Evolutionary conservation across 2,329 filamentous ascomycete species (phyloP), one percentile per base, ranked within the genome.

Genomic region (Fusarium cyanostomum): DNA sequence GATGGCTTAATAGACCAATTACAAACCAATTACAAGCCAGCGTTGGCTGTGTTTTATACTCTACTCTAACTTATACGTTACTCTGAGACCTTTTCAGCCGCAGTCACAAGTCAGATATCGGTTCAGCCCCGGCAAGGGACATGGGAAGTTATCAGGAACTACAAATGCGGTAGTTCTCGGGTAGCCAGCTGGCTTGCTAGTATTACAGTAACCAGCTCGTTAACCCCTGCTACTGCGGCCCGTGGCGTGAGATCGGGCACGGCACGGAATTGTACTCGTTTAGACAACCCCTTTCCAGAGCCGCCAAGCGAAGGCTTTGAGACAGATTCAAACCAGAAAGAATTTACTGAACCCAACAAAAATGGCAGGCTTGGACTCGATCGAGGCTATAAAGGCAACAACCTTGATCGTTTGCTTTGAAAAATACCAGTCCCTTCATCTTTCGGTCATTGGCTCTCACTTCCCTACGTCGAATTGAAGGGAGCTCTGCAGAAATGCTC

Each of bases 401-500:
- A 8, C 5, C 11, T 15, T 6, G 28, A 15, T 16, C 26, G n/a
- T 9, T 3, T 13, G 15, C 16, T 45, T 9, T n/a, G 33, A 16
- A 16, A 13, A 11, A 11, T 6, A n/a, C 9, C 34, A 16, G 5
- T 8, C n/a, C 35, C 48, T 26, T 10, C 12, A 39, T 16, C 18
- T 2, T 26, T n/a, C 8, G 3, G 3, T n/a, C 7, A 4, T 13
- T 7, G 9, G 15, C 3, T 13, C 5, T 10, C 6, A 1, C 13
- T 21, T 6, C 3, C 6, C n/a, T 10, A 7, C 10, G 4, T 18
- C 8, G 6, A 27, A 1, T 8, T 8, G 5, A 10, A 21, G 21
- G 21, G 21, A 1, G 15, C 13, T 2, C 11, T 28, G 33, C 6
- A 5, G 65, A 62, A 46, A 27, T 64, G 30, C 26, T 64, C 13